A percentile compares a stretch with the other conserved stretches of the same genome.
Evolutionary conservation across 495 filamentous ascomycete genomes (phyloP).

Genomic region (Pseudevernia furfuracea): DNA sequence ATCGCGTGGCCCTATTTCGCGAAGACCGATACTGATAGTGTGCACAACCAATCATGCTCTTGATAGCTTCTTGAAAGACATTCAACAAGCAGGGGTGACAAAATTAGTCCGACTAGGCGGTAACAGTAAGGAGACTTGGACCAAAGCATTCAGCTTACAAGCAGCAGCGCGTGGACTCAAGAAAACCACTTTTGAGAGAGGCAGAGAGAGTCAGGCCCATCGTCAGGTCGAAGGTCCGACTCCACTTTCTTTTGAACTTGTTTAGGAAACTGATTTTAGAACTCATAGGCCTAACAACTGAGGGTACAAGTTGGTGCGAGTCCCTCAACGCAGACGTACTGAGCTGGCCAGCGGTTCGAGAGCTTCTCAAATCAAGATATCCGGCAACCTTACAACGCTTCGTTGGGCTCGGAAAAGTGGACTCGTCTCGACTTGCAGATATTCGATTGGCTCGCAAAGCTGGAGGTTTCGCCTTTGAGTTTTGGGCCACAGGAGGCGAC

Average conservation of each 20-base stretch:
- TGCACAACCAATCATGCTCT: slow-evolving; percentile 65
- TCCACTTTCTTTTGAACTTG: not conserved
- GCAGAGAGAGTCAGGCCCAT: slow-evolving; percentile 8
- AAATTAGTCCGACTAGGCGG: slow-evolving; percentile 59
- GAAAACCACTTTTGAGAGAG: slow-evolving; percentile 14
- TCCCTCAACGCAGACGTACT: slow-evolving; percentile 20
- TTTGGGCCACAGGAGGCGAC: slow-evolving; percentile 27
- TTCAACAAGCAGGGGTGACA: slow-evolving; percentile 43
- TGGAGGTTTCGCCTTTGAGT: slow-evolving; percentile 28
- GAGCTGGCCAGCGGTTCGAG: slow-evolving; percentile 25
- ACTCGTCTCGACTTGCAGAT: slow-evolving; percentile 19
- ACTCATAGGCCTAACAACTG: slow-evolving; percentile 16
- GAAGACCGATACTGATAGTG: slow-evolving; percentile 53
- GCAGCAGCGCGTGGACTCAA: slow-evolving; percentile 20
- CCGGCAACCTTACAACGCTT: slow-evolving; percentile 18
- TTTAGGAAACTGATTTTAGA: not conserved
- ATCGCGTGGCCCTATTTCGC: slow-evolving; percentile 38
- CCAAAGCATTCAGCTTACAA: slow-evolving; percentile 20
- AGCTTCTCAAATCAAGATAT: slow-evolving; percentile 18
- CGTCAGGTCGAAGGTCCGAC: slow-evolving; percentile 15
- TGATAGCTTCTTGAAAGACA: slow-evolving; percentile 55
- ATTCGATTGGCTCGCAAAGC: slow-evolving; percentile 26
- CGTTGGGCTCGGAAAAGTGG: slow-evolving; percentile 17
- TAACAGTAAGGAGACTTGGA: slow-evolving; percentile 42
- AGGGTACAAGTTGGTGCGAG: slow-evolving; percentile 25